Evolutionary conservation across 2,329 filamentous ascomycete species (phyloP).

Genomic region (Ophiocordyceps camponoti-leonardi): DNA sequence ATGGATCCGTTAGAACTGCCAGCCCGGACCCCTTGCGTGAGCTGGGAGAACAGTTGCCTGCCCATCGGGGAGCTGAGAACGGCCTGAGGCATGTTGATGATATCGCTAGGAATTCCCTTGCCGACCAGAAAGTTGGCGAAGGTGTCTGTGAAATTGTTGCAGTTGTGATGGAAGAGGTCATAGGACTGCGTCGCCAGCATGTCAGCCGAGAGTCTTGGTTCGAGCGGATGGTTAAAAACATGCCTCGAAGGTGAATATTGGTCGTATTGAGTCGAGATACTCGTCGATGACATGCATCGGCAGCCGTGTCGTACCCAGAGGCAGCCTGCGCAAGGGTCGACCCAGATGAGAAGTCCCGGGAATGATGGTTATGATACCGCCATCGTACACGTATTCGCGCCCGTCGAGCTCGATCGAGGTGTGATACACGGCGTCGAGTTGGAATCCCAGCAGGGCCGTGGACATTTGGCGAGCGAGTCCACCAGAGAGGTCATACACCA

Average conservation of each 20-base stretch:
- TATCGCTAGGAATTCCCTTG: conserved; percentile 73
- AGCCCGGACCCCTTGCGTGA: conserved; percentile 32
- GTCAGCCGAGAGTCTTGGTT: neutral
- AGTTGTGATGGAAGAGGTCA: conserved; percentile 81
- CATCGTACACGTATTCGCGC: conserved; percentile 83
- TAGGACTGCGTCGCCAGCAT: conserved; percentile 44
- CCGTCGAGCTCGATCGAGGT: conserved; percentile 73
- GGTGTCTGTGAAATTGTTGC: conserved; percentile 95
- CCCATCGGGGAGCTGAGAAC: conserved; percentile 80
- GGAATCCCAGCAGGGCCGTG: conserved; percentile 32
- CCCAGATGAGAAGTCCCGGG: conserved; percentile 82
- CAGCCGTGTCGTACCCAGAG: conserved; percentile 60
- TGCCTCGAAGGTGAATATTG: conserved; percentile 68
- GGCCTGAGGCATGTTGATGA: conserved; percentile 66
- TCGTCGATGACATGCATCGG: conserved; percentile 70
- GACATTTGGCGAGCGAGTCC: conserved; percentile 40
- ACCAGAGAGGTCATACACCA: conserved; percentile 64
- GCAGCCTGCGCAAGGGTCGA: conserved; percentile 57
- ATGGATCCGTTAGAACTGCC: conserved; percentile 32
- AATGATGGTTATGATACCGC: conserved; percentile 64
- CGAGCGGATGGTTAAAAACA: neutral
- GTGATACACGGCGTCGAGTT: conserved; percentile 87
- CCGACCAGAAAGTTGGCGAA: conserved; percentile 80
- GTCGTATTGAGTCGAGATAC: conserved; percentile 68
- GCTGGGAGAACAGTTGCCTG: conserved; percentile 66